A percentile compares a stretch with the other conserved stretches of the same genome.
Conservation (phyloP, 2,329 filamentous ascomycete genomes). For the Pestalotiopsis sp. region DNA sequence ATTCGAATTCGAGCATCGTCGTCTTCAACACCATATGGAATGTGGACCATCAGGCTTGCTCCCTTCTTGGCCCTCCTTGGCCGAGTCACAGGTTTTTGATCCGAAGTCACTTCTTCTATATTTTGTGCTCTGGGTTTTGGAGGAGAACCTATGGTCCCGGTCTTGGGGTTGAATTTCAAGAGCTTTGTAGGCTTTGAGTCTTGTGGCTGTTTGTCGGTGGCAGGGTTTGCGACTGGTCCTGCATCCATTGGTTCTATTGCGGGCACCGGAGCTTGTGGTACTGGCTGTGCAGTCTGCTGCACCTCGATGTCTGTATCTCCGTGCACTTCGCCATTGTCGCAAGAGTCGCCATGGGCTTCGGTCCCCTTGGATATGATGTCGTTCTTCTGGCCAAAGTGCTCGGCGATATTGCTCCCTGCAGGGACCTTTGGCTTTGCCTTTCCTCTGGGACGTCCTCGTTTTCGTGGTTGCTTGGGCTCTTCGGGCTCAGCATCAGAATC, state of each 20-base stretch:
- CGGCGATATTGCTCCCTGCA: slow-evolving; percentile 19
- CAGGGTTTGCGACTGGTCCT: not conserved
- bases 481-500: slow-evolving; percentile 27
- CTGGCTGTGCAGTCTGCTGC: not conserved
- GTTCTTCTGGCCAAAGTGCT: slow-evolving; percentile 19
- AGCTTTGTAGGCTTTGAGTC: slow-evolving; percentile 48
- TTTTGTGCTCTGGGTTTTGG: slow-evolving; percentile 52
- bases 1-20: slow-evolving; percentile 46
- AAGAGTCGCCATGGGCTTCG: slow-evolving; percentile 6
- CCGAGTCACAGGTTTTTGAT: slow-evolving; percentile 24
- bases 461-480: slow-evolving; percentile 17
- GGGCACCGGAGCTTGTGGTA: not conserved
- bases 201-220: slow-evolving; percentile 13
- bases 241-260: not conserved
- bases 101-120: slow-evolving; percentile 13
- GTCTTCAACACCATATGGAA: slow-evolving; percentile 60
- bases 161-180: slow-evolving; percentile 60
- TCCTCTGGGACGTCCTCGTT: slow-evolving; percentile 11
- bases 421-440: slow-evolving; percentile 21
- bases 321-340: slow-evolving; percentile 7
- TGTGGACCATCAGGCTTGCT: slow-evolving; percentile 49
- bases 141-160: slow-evolving; percentile 65
- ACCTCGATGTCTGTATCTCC: not conserved
- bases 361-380: not conserved
- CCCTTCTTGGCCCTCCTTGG: slow-evolving; percentile 34